Evolutionary conservation across 2,329 filamentous ascomycete genomes (phyloP).

Genomic region (Aureobasidium sp.): DNA sequence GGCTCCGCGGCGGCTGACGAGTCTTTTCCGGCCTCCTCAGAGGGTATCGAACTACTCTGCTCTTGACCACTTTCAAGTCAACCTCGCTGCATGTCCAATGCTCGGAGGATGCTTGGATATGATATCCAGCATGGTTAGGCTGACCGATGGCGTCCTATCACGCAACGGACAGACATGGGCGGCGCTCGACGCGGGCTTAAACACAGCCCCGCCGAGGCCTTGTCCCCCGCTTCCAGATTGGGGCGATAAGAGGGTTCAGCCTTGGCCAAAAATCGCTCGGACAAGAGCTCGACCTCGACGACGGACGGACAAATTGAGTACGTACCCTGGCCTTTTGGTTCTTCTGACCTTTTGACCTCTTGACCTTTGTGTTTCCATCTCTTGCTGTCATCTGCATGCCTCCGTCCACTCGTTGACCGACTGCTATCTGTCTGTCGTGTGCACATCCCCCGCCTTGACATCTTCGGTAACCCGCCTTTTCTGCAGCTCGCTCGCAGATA

Average conservation of each 20-base stretch:
- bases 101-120: background rate
- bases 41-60: background rate
- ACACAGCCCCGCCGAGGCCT: conserved; percentile 10
- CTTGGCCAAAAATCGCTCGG: conserved; percentile 7
- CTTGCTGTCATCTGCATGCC: conserved; percentile 7
- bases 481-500: background rate
- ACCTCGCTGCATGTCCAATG: background rate
- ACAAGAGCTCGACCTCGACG: background rate
- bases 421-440: conserved; percentile 3
- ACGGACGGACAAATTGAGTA: conserved; percentile 8
- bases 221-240: conserved; percentile 6
- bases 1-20: background rate
- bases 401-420: conserved; percentile 7
- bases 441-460: conserved; percentile 4
- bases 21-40: background rate
- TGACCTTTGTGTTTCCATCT: background rate
- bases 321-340: background rate
- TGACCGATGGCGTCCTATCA: background rate
- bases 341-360: conserved; percentile 3
- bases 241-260: conserved; percentile 8
- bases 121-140: background rate
- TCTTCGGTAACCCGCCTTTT: background rate
- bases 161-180: background rate
- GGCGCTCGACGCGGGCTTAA: background rate
- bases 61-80: background rate